phyloP scores from a whole-genome alignment of 306 rosid species.

The Medicago arabica region DNA sequence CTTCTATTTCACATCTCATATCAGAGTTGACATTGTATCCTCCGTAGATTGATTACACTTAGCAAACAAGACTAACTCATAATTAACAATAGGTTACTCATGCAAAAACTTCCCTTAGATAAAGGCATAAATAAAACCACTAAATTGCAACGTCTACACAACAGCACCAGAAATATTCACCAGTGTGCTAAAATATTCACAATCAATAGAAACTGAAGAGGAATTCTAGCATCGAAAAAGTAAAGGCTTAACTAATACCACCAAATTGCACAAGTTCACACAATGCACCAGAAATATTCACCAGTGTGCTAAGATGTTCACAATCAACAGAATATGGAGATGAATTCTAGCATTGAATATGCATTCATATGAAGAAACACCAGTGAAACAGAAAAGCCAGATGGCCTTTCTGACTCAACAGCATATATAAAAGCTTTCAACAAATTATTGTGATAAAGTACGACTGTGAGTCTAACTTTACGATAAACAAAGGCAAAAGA shows the following conservation, averaged over 20 bases:
- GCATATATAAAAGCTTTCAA: constrained; percentile 20
- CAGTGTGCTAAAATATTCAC: constrained; percentile 36
- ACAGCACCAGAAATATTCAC: constrained; percentile 20
- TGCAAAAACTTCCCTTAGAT: not conserved
- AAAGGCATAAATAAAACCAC: constrained; percentile 31
- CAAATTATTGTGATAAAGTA: constrained; percentile 27
- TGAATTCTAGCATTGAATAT: constrained; percentile 9
- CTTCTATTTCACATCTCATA: constrained; percentile 11
- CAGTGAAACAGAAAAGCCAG: constrained; percentile 6
- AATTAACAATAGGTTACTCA: not conserved
- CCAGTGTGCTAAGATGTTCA: constrained; percentile 34
- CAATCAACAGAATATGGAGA: constrained; percentile 1
- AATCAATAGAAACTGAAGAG: not conserved
- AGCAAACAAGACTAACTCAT: constrained; percentile 19
- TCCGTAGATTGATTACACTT: not conserved
- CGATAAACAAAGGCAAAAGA: constrained; percentile 26
- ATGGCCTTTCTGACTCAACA: constrained; percentile 8
- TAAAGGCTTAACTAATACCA: constrained; percentile 34
- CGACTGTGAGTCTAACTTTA: constrained; percentile 33
- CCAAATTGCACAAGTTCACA: constrained; percentile 18
- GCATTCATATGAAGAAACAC: constrained; percentile 12
- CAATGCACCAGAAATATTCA: constrained; percentile 22
- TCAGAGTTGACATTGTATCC: constrained; percentile 16
- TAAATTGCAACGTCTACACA: constrained; percentile 6
- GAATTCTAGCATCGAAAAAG: not conserved